These are phyloP conservation scores for Apiospora sp. DNA, from an alignment of 2,329 filamentous ascomycete genomes.

Conservation along the genomic window DNA sequence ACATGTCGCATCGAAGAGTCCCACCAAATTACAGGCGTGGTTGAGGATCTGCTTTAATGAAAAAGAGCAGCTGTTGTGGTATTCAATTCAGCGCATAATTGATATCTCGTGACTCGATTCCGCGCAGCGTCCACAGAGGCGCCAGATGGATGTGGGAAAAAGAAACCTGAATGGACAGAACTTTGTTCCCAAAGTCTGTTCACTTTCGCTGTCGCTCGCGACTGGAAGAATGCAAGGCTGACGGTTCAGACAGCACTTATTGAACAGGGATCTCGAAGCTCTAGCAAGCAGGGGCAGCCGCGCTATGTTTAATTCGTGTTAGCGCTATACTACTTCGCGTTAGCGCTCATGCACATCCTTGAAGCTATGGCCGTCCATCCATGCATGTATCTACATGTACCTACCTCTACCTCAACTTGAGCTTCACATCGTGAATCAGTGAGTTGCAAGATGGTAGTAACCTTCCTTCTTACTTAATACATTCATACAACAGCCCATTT, in stretches of 20 bases:
- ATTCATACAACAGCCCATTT: neutral
- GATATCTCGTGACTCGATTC: neutral
- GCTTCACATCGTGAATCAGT: neutral
- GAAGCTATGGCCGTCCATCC: conserved; percentile 10
- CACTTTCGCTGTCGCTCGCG: conserved; percentile 9
- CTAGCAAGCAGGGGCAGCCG: neutral
- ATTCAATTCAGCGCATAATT: conserved; percentile 2
- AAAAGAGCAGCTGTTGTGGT: neutral
- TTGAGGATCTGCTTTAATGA: neutral
- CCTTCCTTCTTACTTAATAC: neutral
- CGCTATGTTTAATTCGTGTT: neutral
- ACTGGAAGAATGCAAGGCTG: conserved; percentile 21
- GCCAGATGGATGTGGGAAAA: neutral
- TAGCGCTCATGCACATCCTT: neutral
- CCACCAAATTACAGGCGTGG: neutral
- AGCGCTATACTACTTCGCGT: neutral
- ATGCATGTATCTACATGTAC: neutral
- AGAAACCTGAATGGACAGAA: conserved; percentile 13
- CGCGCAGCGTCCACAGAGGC: neutral
- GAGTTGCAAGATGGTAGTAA: neutral
- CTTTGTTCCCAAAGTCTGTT: conserved; percentile 9
- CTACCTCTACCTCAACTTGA: neutral
- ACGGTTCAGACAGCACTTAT: conserved; percentile 2
- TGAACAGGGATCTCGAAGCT: neutral
- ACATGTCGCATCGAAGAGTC: neutral